These are phyloP conservation scores for Malassezia psittaci DNA, from an alignment of 1,284 basidiomycete species.

Conservation along the genomic window DNA sequence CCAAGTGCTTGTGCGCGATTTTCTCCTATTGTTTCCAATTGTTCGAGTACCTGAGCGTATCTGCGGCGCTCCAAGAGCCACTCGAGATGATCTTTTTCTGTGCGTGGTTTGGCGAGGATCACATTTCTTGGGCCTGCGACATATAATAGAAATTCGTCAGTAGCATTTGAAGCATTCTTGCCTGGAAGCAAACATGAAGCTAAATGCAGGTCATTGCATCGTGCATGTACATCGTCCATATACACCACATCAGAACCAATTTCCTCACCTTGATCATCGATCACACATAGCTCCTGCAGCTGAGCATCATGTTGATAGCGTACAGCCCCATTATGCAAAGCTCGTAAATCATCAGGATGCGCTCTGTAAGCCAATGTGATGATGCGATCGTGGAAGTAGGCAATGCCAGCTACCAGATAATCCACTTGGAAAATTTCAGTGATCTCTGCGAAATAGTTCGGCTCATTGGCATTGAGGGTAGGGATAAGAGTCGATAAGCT, in stretches of 20 bases:
- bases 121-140: slow-evolving; percentile 77
- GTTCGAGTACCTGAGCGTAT: slow-evolving; percentile 79
- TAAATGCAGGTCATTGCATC: slow-evolving; percentile 83
- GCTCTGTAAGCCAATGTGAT: slow-evolving; percentile 65
- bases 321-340: slow-evolving; percentile 51
- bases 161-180: neutral
- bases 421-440: slow-evolving; percentile 85
- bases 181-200: slow-evolving; percentile 43
- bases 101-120: slow-evolving; percentile 72
- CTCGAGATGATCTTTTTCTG: slow-evolving; percentile 75
- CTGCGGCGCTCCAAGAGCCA: slow-evolving; percentile 80
- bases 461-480: neutral
- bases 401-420: slow-evolving; percentile 85
- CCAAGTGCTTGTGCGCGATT: slow-evolving; percentile 27
- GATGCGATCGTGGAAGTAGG: slow-evolving; percentile 61
- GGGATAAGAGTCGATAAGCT: slow-evolving; percentile 5
- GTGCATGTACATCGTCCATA: slow-evolving; percentile 67
- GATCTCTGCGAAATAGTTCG: slow-evolving; percentile 60
- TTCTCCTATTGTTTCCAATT: slow-evolving; percentile 61
- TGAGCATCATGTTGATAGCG: slow-evolving; percentile 67
- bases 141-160: slow-evolving; percentile 54
- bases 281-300: slow-evolving; percentile 79
- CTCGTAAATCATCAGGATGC: slow-evolving; percentile 44
- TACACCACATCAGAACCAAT: slow-evolving; percentile 73
- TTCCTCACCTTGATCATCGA: slow-evolving; percentile 80